A percentile compares a stretch with the other conserved stretches of the same genome.
These are phyloP conservation scores for Diaporthe helianthi DNA, from an alignment of 2,329 filamentous ascomycete species.

Conservation along the genomic window DNA sequence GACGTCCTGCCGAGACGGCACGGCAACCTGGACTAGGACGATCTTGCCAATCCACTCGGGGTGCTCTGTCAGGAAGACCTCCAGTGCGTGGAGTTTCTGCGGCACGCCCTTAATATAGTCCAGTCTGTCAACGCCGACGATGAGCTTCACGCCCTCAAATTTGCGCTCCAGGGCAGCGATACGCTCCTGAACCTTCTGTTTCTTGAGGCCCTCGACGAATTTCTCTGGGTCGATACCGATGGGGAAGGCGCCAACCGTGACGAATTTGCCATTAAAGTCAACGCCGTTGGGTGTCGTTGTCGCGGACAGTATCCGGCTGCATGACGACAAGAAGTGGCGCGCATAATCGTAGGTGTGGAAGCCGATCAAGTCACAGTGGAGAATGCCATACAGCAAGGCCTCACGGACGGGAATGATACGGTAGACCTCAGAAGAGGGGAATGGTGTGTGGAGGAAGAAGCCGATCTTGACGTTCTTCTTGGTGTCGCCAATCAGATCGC, in stretches of 20 bases:
- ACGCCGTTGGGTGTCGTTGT: conserved; percentile 91
- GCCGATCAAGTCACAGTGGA: conserved; percentile 93
- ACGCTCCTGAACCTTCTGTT: conserved; percentile 84
- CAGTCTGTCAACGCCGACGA: conserved; percentile 93
- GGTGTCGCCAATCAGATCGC: conserved; percentile 80
- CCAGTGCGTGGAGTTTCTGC: conserved; percentile 94
- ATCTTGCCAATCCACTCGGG: conserved; percentile 99
- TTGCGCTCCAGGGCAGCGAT: conserved; percentile 86
- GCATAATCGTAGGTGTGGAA: conserved; percentile 99
- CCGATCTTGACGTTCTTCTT: conserved; percentile 96
- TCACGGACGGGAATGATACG: conserved; percentile 93
- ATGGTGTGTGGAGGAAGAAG: conserved; percentile 97
- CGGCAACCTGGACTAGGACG: conserved; percentile 93
- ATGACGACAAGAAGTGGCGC: conserved; percentile 95
- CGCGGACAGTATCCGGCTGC: conserved; percentile 86
- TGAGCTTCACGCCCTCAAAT: conserved; percentile 94
- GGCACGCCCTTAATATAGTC: conserved; percentile 99
- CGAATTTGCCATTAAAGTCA: conserved; percentile 85
- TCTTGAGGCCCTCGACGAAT: conserved; percentile 87
- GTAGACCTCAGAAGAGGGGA: conserved; percentile 96
- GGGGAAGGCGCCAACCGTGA: conserved; percentile 93
- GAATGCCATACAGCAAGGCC: conserved; percentile 82
- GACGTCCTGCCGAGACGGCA: conserved; percentile 92
- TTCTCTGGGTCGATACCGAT: conserved; percentile 98
- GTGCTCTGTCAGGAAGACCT: conserved; percentile 95